Percentiles rank a stretch among this genome's conserved stretches.
Conservation (phyloP, 2,329 filamentous ascomycete genomes). For the Cladosporium sp. region DNA sequence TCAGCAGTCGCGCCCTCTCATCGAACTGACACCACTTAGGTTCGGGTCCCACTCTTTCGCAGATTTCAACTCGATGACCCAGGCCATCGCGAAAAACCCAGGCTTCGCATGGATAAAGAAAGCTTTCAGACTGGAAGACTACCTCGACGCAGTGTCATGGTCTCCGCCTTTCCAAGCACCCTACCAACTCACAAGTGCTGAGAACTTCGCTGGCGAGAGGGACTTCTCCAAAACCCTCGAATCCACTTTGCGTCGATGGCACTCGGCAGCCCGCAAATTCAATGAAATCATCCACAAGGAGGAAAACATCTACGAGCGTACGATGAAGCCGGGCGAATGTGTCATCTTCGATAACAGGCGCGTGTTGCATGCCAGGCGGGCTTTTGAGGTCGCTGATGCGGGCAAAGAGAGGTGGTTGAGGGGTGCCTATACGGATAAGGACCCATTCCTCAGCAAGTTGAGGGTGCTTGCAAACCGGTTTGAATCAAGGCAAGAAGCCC, state of each 20-base stretch:
- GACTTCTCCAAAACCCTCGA: conserved; percentile 3
- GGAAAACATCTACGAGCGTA: conserved; percentile 62
- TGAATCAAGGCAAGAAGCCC: no score
- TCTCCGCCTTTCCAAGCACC: conserved; percentile 35
- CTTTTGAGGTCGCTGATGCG: conserved; percentile 65
- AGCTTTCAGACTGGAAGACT: conserved; percentile 16
- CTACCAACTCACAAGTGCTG: not conserved
- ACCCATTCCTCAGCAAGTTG: conserved; percentile 50
- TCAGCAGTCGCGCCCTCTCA: conserved; percentile 24
- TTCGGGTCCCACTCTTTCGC: not conserved
- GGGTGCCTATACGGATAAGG: conserved; percentile 74
- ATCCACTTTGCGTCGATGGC: conserved; percentile 37
- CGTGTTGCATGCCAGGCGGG: conserved; percentile 75
- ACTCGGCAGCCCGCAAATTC: conserved; percentile 53
- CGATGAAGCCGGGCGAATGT: conserved; percentile 76
- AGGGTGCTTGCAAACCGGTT: conserved; percentile 19
- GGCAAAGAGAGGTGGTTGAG: conserved; percentile 70
- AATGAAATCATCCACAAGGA: conserved; percentile 54
- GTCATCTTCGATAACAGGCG: conserved; percentile 90
- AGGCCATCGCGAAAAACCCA: not conserved
- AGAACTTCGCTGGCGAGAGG: not conserved
- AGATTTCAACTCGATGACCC: not conserved
- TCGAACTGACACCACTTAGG: conserved; percentile 17
- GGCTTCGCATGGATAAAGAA: not conserved
- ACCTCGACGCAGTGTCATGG: conserved; percentile 32